Base-by-base conservation (phyloP, 225 moss, liverwort and hornwort species). In the Takakia lepidozioides region DNA sequence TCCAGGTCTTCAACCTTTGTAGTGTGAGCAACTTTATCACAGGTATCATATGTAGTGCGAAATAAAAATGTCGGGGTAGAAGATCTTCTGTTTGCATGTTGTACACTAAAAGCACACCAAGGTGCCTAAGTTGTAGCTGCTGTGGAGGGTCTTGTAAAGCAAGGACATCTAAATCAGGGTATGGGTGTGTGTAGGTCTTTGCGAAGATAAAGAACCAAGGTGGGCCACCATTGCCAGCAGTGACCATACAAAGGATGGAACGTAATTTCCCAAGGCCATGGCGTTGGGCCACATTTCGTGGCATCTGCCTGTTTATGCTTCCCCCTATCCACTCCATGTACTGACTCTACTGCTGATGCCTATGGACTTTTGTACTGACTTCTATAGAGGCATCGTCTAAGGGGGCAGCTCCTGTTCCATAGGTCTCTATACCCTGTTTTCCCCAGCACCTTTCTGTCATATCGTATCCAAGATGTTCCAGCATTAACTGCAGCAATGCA, bases 291-390 rank as follows among this genome's bases (percentile, higher is more conserved):
- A 49, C 27, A 15, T 65, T 65, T 43, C 51, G 23, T 19, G 27
- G 52, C 19, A 5, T 65, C 18, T 39, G 25, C 43, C 16, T 65
- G 7, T 58, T 23, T n/a, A 38, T 52, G 23, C 52, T 65, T 19
- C 52, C 38, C 29, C 30, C 52, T 7, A 45, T 65, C 25, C 58
- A 58, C 40, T 65, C 65, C 38, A 58, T n/a, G 59, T 57, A 37
- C 4, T 1, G 10, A 9, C 30, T 38, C 32, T 21, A 10, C 20
- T 32, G 32, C 32, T 32, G 32, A 11, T 6, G 32, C 11, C 11
- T 1, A 0, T 7, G 32, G 32, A 6, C 11, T 11, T 6, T 7
- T 32, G 11, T 7, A 11, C 32, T 32, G 32, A 7, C 1, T 11
- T 32, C 32, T 32, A 32, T 11, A 32, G 11, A 32, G 11, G 32